Base-by-base conservation (phyloP, 2,329 filamentous ascomycete genomes). In the Calonectria leucothoes region DNA sequence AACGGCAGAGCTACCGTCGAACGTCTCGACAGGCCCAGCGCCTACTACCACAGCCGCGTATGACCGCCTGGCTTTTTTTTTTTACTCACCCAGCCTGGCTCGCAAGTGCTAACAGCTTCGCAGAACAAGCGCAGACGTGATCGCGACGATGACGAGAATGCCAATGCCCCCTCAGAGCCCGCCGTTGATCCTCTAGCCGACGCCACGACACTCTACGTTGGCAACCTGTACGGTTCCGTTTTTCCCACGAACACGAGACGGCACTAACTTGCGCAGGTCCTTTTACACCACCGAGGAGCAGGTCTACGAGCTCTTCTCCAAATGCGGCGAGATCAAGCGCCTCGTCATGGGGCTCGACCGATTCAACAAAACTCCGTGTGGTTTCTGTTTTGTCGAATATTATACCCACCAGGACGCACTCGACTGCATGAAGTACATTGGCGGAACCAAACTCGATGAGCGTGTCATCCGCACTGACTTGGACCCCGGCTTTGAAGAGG, bases 231-330 rank as follows among this genome's bases (percentile, higher is more conserved):
- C 70, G 82, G 45, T 78, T 74, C 33, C 66, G 51, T 25, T 48
- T 37, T 33, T 8, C 27, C 42, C 20, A n/a, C 61, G 31, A 39
- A 52, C 20, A 63, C 33, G 67, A 78, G 14, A 75, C 69, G 71
- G 37, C 74, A 75, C 69, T 75, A 75, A 70, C 75, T 75, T 67
- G 29, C 23, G 51, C 78, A 95, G 94, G 69, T 98, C 96, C 49
- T 98, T 98, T 87, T 98, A 98, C 89, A 99, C 97, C 29, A 99
- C 97, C 70, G 97, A 99, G 84, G 97, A 99, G 87, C 97, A 99
- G 84, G 98, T 99, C 73, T 96, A 98, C 85, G 96, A 98, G 86
- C 92, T 98, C 61, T 98, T 98, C 85, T 93, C 94, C 73, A 98
- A 98, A 89, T 96, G 95, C 85, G 97, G 97, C 81, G 97, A 98